Evolutionary conservation across 768 basidiomycete species (phyloP), one percentile per base, ranked within the genome.

Genomic region (Auricularia auricula-judae): DNA sequence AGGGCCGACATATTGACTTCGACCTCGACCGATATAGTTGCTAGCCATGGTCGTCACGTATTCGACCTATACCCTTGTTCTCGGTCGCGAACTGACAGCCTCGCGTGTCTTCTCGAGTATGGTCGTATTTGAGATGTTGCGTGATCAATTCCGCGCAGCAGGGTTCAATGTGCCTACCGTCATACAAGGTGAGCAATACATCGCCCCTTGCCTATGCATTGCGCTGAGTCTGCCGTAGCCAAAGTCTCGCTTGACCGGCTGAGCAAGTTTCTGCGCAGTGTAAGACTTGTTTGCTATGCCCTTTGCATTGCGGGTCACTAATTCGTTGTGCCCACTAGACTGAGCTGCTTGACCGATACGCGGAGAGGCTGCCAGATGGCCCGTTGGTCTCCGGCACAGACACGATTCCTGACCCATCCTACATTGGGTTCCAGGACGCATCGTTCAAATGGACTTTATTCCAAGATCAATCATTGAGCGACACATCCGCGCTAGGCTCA

Each of bases 191-290:
- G 12, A 7, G 39, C 12, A 42, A 74, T 42, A 56, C 21, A 34
- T 59, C 21, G 16, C 5, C 77, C 16, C 77, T 78, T 66, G 76
- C 47, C 47, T 18, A 5, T 29, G 21, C 47, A 18, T 51, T 21
- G 47, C 5, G 47, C 21, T 18, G 10, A 16, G 12, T 35, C 59
- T 56, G 11, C 12, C 18, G n/a, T 47, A 73, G 84, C 80, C 61
- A 85, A 84, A 72, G 87, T 91, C 3, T 87, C 87, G 2, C 68
- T 90, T 4, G 82, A 84, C 63, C 82, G 89, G n/a, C 69, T 85
- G 42, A 75, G 82, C 70, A 74, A 75, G 4, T 84, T 84, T 72
- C 65, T 84, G 33, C 64, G 74, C 36, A 71, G 76, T 14, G 78
- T 69, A 63, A n/a, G 67, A 33, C 14, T 10, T 29, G 29, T 33